Percentiles rank a stretch among this genome's conserved stretches.
Conservation (phyloP, 2,329 filamentous ascomycete genomes). For the Fusarium austroafricanum region DNA sequence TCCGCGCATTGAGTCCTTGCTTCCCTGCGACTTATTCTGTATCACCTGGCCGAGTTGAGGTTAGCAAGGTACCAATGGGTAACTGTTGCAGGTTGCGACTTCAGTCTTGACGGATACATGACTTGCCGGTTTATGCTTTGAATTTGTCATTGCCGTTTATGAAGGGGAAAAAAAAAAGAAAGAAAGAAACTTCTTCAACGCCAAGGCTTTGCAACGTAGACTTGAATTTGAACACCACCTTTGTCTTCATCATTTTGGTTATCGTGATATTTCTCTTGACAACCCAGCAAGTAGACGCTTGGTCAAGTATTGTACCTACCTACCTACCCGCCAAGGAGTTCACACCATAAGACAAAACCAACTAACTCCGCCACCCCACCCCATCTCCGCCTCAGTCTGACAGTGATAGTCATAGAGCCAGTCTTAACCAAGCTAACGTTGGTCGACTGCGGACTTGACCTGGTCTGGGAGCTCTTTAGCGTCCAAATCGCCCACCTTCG, state of each 20-base stretch:
- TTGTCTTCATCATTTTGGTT: background rate
- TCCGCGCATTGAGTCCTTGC: conserved; percentile 26
- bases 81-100: conserved; percentile 13
- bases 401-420: conserved; percentile 31
- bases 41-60: conserved; percentile 27
- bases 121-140: conserved; percentile 25
- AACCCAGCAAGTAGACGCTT: background rate
- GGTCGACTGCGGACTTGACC: conserved; percentile 19
- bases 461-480: conserved; percentile 28
- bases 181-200: conserved; percentile 1
- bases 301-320: conserved; percentile 1
- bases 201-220: background rate
- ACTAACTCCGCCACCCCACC: conserved; percentile 40
- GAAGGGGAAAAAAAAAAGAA: background rate
- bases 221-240: conserved; percentile 5
- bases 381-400: conserved; percentile 31
- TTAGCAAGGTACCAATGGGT: conserved; percentile 16
- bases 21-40: conserved; percentile 35
- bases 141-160: conserved; percentile 2
- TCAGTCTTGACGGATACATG: conserved; percentile 21
- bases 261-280: conserved; percentile 1
- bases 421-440: conserved; percentile 12
- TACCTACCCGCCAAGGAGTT: conserved; percentile 23
- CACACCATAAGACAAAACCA: conserved; percentile 31
- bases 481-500: background rate